phyloP scores from a whole-genome alignment of 371 early-diverging fungal genomes.

The Zychaea mexicana region DNA sequence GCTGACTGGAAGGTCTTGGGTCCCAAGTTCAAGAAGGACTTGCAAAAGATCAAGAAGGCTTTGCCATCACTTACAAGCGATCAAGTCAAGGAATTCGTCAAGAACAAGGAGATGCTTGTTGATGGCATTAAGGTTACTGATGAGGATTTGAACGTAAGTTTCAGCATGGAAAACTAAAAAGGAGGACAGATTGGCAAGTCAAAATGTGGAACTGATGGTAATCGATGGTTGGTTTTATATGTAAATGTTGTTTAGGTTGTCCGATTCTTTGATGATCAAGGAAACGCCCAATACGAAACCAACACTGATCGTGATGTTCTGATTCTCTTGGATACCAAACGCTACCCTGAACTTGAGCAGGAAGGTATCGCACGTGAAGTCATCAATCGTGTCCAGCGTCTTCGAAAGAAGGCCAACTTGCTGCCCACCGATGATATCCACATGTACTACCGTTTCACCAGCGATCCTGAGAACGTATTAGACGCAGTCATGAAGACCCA shows the following conservation, averaged over 20 bases:
- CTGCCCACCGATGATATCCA: conserved; percentile 86
- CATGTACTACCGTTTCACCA: conserved; percentile 77
- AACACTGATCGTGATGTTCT: conserved; percentile 86
- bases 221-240: not conserved
- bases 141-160: conserved; percentile 75
- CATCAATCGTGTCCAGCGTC: conserved; percentile 97
- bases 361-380: conserved; percentile 98
- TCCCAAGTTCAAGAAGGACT: conserved; percentile 87
- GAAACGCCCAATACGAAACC: conserved; percentile 68
- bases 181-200: not conserved
- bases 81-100: conserved; percentile 83
- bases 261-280: conserved; percentile 80
- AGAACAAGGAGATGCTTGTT: conserved; percentile 67
- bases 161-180: not conserved
- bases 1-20: conserved; percentile 93
- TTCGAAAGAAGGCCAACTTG: conserved; percentile 92
- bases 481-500: conserved; percentile 72
- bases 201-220: not conserved
- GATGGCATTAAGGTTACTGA: conserved; percentile 81
- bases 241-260: conserved; percentile 43
- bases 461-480: conserved; percentile 71
- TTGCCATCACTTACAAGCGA: conserved; percentile 77
- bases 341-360: conserved; percentile 83
- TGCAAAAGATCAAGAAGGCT: conserved; percentile 87
- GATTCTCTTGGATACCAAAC: conserved; percentile 86